Base-by-base conservation (phyloP, 148 eudicot genomes). In the Bassia scoparia region DNA sequence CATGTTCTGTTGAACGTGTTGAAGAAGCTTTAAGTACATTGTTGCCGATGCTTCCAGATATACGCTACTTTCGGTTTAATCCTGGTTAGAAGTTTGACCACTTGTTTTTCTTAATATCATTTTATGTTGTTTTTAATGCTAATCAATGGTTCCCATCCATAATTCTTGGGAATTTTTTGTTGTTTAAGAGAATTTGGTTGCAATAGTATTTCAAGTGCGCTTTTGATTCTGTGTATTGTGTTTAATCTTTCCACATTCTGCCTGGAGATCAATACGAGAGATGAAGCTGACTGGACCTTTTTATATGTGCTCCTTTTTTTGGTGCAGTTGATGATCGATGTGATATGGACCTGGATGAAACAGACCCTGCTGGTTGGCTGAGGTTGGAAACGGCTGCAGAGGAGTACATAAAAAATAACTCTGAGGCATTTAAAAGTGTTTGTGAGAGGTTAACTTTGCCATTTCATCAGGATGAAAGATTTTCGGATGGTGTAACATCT, bases 341-440 rank as follows among this genome's bases (percentile, higher is more conserved):
- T 83, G 99, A 92, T 76, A 96, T 96, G 99, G 94, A 92, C 76
- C 81, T 96, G 55, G 99, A 96, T 83, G 99, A 96, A 78, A 96
- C 99, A 54, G 99, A 96, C 73, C 99, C 99, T 21, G 83, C 92
- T 23, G 80, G 86, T 65, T 96, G 99, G 99, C 62, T 81, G 81
- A 88, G 85, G 84, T 80, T 96, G 71, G 99, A 96, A 82, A 82
- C 83, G 74, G 97, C 96, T 17, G 83, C 99, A 31, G 89, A 90
- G 69, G 97, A 92, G 75, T 96, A 88, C 78, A 85, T 92, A 60
- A 76, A 84, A 79, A 88, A 72, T 62, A 92, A 89, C 68, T 80
- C 96, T 27, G 77, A 68, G 37, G 88, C 87, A 43, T 88, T 96
- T 80, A 92, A 85, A 81, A 84, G 76, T 80, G 84, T 86, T 37